These are phyloP conservation scores for Phaeosphaeria sp. DNA, from an alignment of 2,329 filamentous ascomycete genomes.

Conservation along the genomic window DNA sequence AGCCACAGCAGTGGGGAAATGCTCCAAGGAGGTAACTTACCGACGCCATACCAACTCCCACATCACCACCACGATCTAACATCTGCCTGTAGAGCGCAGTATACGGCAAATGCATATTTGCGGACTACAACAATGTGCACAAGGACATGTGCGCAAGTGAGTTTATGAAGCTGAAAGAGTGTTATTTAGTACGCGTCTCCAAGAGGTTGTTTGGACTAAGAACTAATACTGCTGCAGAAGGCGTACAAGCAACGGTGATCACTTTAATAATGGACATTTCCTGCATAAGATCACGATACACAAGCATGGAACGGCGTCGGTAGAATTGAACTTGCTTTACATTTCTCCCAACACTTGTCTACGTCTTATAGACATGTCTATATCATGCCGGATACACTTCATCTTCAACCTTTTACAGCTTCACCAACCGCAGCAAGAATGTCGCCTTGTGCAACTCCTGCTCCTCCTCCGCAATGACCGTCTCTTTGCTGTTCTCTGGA, in stretches of 20 bases:
- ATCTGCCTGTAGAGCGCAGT: slow-evolving; percentile 67
- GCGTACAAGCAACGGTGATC: slow-evolving; percentile 41
- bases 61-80: background rate
- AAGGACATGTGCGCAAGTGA: slow-evolving; percentile 90
- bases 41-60: background rate
- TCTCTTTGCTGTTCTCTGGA: slow-evolving; percentile 57
- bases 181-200: slow-evolving; percentile 73
- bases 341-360: slow-evolving; percentile 14
- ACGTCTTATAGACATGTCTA: background rate
- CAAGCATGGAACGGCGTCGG: background rate
- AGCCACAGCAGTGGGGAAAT: slow-evolving; percentile 69
- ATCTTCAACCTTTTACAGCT: slow-evolving; percentile 58
- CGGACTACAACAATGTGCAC: slow-evolving; percentile 86
- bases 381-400: too few species aligned
- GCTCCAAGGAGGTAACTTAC: slow-evolving; percentile 68
- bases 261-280: background rate
- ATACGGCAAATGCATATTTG: slow-evolving; percentile 90
- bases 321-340: slow-evolving; percentile 3
- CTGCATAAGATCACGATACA: too few species aligned
- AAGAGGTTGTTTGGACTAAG: background rate
- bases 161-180: slow-evolving; percentile 85
- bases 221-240: slow-evolving; percentile 15
- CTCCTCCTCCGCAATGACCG: slow-evolving; percentile 79
- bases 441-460: slow-evolving; percentile 85
- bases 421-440: slow-evolving; percentile 77